Evolutionary conservation across 1,284 basidiomycete species (phyloP), one percentile per base, ranked within the genome.

Genomic region (Bondarzewia mesenterica): DNA sequence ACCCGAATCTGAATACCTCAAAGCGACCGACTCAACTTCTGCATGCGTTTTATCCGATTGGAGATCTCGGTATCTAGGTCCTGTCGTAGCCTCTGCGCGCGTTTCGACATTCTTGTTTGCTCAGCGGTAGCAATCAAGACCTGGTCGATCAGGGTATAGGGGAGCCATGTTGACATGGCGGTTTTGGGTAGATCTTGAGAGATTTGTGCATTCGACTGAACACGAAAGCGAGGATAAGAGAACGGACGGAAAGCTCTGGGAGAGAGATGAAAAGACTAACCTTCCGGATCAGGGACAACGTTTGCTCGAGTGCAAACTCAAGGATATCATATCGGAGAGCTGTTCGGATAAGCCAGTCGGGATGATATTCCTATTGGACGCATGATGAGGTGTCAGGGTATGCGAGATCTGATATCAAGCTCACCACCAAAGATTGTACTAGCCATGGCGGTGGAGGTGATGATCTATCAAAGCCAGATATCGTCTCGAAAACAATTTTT

Each of bases 101-200:
- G 70, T n/a, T 72, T 47, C 16, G 75, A 70, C 42, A 77, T 58
- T 27, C 73, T 72, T 22, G 77, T 70, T 42, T 74, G 43, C n/a
- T 56, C 49, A n/a, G 49, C 71, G 1, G 83, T 79, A 12, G 85
- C 82, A 16, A 75, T 74, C 15, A 95, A 68, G 15, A 96, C 83
- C 61, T 93, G 84, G 64, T 95, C 93, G 55, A 95, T 77, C 47
- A 95, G 74, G 51, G 80, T 82, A 61, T 93, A 95, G 4, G 93
- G 90, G 23, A 92, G 68, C 79, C 87, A 90, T 1, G 85, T 84
- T 36, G 74, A 64, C 32, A 73, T 74, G 2, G 84, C 74, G 47
- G 75, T 73, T 59, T 72, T 78, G n/a, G 70, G 69, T 12, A 73
- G 69, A 46, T 78, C 69, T 51, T 75, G 75, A 44, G 76, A 73